Base-by-base conservation (phyloP, 768 basidiomycete genomes). In the Lactifluus rugatus region DNA sequence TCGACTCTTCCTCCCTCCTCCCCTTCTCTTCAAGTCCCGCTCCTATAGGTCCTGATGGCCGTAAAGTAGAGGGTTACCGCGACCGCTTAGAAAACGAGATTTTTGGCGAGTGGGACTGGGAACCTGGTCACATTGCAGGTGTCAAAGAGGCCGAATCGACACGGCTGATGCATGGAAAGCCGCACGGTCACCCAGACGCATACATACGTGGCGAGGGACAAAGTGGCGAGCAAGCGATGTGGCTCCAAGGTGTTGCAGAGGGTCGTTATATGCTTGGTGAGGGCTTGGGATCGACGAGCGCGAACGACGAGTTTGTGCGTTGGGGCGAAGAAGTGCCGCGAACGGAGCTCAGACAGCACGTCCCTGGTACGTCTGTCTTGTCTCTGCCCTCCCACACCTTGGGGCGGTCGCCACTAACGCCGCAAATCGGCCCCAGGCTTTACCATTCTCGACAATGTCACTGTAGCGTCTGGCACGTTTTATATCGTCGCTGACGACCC, bases 361-460 rank as follows among this genome's bases (percentile, higher is more conserved):
- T 78, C 31, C 79, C 87, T 63, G 88, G 88, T 87, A 55, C 36
- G 74, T 25, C 16, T 26, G 13, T 19, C 1, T 19, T 8, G 19
- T 49, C 3, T 7, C 8, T 11, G 7, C 23, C 32, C 36, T 39
- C 26, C 28, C 13, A 13, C 25, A 4, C 14, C n/a, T n/a, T 50
- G 55, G 49, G 41, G 46, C n/a, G 4, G 14, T 44, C 19, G 52
- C 17, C 28, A 42, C 39, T 42, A 53, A 58, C 21, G 59, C 52
- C 49, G 28, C 47, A 13, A 21, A 25, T 11, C 47, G 36, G 32
- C 28, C 42, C 10, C 17, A 93, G 93, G 93, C 3, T 89, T 84
- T 72, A 91, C 88, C 0, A 80, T 93, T 45, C 74, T 94, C 56
- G 89, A 93, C 65, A 86, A 89, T 60, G 76, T 90, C n/a, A 81